Evolutionary conservation across 2,329 filamentous ascomycete genomes (phyloP), one percentile per base, ranked within the genome.

Genomic region (Celoporthe dispersa): DNA sequence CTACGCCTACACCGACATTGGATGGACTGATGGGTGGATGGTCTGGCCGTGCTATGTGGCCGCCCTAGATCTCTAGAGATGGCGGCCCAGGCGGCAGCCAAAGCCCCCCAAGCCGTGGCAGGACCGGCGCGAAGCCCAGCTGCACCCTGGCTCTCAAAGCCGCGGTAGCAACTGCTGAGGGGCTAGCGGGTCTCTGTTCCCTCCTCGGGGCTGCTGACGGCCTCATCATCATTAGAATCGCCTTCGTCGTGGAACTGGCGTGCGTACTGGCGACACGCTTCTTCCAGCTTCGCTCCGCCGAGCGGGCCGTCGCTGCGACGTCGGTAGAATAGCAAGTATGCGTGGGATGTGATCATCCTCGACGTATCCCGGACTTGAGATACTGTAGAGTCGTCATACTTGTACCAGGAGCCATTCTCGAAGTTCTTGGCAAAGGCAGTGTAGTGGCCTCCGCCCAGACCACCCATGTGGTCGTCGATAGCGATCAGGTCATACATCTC

Each of bases 261-360:
- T 25, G 64, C 65, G 31, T 66, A 72, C 6, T 67, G 61, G 44
- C 68, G 87, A 67, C 93, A 84, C 64, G 97, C 89, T 73, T 90
- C 84, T 74, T 90, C 87, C 71, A 98, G 90, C 66, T 87, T 87
- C 60, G 90, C 86, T 35, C 94, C 94, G 69, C 96, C 96, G 74
- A 99, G 88, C 73, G 94, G 92, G 72, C 81, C 81, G 9, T 87
- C 85, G 6, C 94, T 93, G 73, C 94, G 91, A 69, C 96, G 92
- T 55, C 96, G 93, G 82, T 99, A 99, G 84, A 99, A 99, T 44
- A 99, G 86, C 14, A 99, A 87, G 80, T 99, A 99, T 0, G 96
- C 96, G 28, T 92, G 91, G 22, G 88, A 82, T 5, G 93, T 92
- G 6, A 97, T 88, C 11, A 94, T 88, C 37, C 83, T 84, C 44